phyloP scores from a whole-genome alignment of 2,329 filamentous ascomycete genomes.

The Venturia asperata region DNA sequence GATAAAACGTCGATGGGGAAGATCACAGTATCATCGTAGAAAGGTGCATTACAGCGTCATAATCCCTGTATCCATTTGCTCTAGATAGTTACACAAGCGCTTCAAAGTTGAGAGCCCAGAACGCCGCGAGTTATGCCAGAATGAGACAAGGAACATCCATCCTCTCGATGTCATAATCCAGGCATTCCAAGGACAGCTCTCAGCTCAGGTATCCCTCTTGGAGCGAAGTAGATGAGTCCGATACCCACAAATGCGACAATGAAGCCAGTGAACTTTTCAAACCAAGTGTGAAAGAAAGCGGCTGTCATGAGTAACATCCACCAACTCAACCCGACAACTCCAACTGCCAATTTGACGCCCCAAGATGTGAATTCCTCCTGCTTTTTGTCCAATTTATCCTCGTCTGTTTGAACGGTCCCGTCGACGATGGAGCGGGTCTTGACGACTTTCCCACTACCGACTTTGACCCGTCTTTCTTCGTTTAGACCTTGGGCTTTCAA shows the following conservation, averaged over 20 bases:
- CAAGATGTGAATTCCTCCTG: constrained; percentile 32
- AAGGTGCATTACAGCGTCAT: neutral
- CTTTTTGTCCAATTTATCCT: constrained; percentile 15
- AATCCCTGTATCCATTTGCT: neutral
- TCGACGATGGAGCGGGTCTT: constrained; percentile 19
- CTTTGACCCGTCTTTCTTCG: constrained; percentile 61
- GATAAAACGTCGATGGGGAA: no score
- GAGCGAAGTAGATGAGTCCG: constrained; percentile 43
- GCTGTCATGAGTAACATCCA: constrained; percentile 99
- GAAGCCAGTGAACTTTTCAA: constrained; percentile 67
- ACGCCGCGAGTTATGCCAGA: neutral
- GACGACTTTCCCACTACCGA: constrained; percentile 52
- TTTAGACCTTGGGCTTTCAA: constrained; percentile 40
- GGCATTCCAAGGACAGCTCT: constrained; percentile 42
- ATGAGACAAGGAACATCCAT: neutral
- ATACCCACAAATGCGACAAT: constrained; percentile 41
- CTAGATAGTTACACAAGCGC: neutral
- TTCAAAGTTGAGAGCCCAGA: neutral
- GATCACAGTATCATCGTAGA: no score
- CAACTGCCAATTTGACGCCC: constrained; percentile 48
- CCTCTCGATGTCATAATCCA: constrained; percentile 29
- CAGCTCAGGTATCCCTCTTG: constrained; percentile 37
- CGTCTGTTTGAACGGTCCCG: constrained; percentile 18
- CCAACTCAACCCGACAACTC: constrained; percentile 63
- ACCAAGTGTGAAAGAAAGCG: constrained; percentile 97